Evolutionary conservation across 192 early-diverging fungal genomes (phyloP), one percentile per base, ranked within the genome.

Genomic region (Coemansia sp.): DNA sequence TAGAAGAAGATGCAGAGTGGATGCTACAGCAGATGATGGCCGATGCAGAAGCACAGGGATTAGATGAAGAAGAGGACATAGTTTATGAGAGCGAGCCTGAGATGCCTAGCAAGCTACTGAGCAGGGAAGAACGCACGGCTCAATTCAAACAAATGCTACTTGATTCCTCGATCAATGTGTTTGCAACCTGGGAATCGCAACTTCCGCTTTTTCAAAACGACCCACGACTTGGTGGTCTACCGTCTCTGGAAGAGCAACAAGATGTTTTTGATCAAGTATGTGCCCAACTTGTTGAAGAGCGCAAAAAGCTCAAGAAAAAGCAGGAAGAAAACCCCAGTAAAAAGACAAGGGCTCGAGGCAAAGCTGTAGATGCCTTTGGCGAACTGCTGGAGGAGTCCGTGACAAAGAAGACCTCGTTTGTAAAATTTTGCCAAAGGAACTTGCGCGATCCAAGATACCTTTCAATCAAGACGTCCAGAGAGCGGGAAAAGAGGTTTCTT

Each of bases 1-100:
- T 56, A 26, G 60, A 25, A 0, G 72, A 75, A 15, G 72, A 75
- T 23, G 72, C 65, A 2, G 72, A 75, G 34, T 75, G 72, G 72
- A 75, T 75, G 72, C 44, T 75, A 22, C 48, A 57, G 23, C 64
- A 75, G 42, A 75, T 75, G 64, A 32, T 48, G 38, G 20, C 30
- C 49, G 28, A 64, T 4, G 17, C 27, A 17, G 13, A 58, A 6
- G 53, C 42, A 1, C 9, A 19, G 7, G 19, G 18, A 7, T 32
- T 45, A 11, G 23, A 38, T 1, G 20, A 48, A 14, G 5, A 3
- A 4, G 23, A 15, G 25, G 28, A 33, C 1, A 11, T 23, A 1
- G 34, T 9, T 13, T 7, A 4, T 10, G 22, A 24, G 10, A 9
- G 3, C 14, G 13, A 28, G 25, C 32, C 25, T 11, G 38, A 33